phyloP scores from a whole-genome alignment of 306 rosid species.

The Coriaria nepalensis region DNA sequence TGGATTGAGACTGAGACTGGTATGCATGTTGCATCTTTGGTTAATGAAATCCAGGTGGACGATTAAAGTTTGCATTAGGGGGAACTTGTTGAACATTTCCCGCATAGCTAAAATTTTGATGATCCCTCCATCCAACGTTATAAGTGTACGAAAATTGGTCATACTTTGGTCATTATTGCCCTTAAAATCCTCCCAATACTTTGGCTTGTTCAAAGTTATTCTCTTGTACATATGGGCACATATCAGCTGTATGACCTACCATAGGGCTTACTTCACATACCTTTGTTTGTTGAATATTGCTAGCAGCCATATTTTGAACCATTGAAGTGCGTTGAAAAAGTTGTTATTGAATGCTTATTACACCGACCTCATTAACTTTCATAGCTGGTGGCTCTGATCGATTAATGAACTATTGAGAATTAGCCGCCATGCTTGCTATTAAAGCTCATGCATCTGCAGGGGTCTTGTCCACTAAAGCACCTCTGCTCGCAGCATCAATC shows the following conservation, averaged over 20 bases:
- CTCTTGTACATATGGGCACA: background rate
- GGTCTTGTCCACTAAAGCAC: no score
- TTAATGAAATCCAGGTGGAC: no score
- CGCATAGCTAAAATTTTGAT: background rate
- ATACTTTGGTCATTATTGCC: background rate
- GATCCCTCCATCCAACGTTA: background rate
- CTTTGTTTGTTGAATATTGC: background rate
- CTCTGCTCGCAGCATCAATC: no score
- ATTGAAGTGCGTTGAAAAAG: background rate
- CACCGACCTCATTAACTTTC: background rate
- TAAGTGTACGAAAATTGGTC: background rate
- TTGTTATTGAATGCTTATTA: background rate
- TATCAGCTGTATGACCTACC: no score
- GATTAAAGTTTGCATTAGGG: background rate
- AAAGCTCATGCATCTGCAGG: no score
- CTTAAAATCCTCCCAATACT: background rate
- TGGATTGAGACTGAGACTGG: no score
- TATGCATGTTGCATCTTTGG: no score
- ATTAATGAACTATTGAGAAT: no score
- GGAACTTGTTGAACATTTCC: background rate
- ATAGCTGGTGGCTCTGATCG: background rate
- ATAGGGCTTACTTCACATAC: background rate
- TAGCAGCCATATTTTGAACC: background rate
- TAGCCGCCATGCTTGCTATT: no score
- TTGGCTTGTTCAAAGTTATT: background rate